Base-by-base conservation (phyloP, 352 stramenopile species). In the Phytophthora capsici region DNA sequence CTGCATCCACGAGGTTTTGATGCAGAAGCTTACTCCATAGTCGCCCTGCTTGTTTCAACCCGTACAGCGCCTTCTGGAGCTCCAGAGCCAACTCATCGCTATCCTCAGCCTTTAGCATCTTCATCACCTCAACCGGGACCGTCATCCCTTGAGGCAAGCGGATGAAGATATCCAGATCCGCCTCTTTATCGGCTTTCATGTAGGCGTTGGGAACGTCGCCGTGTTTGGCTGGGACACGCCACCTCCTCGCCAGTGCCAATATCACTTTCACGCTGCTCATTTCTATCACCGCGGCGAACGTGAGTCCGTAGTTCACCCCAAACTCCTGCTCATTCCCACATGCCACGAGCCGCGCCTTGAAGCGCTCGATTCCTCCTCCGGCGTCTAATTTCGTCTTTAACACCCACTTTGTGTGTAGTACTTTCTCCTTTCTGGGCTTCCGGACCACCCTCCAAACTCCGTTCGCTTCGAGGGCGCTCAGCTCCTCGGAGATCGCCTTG, bases 261-360 rank as follows among this genome's bases (percentile, higher is more conserved):
- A n/a, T n/a, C n/a, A n/a, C n/a, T n/a, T n/a, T 28, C 3, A 28
- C 43, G 14, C 43, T 49, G 1, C 10, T 34, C 43, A 49, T 32
- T 4, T 34, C 43, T 1, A 49, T 49, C 9, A 22, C 43, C 9
- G 12, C 43, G 2, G 22, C 43, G 16, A 49, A 49, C 2, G 43
- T 34, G 3, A 49, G 2, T 3, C 10, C 13, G 43, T 49, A 34
- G 19, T 49, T 34, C 2, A 49, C 43, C 8, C 10, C 22, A 16
- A 49, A 49, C 4, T 20, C 43, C 20, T 49, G 43, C 19, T 49
- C 43, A n/a, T n/a, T n/a, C n/a, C n/a, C n/a, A n/a, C n/a, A n/a
- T n/a, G n/a, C n/a, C n/a, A n/a, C n/a, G n/a, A n/a, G n/a, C n/a
- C n/a, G n/a, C n/a, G n/a, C n/a, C n/a, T n/a, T n/a, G n/a, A n/a